Conservation (phyloP, 441 rosid species). For the Hura crepitans region DNA sequence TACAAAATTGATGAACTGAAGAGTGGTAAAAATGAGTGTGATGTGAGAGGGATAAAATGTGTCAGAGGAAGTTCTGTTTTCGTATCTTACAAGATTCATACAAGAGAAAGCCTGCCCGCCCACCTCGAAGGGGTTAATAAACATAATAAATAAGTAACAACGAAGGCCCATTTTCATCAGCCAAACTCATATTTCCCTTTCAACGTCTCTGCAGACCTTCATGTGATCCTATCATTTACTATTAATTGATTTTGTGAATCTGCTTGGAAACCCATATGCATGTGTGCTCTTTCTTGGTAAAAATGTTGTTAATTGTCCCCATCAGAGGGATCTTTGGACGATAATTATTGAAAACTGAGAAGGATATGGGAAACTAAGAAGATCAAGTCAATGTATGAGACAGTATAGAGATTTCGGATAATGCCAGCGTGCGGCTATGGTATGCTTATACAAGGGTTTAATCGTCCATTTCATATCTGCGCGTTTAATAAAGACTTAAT, state of each 20-base stretch:
- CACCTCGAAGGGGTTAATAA: conserved; percentile 35
- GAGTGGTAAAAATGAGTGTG: too few species aligned
- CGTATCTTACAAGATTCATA: conserved; percentile 46
- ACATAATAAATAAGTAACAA: too few species aligned
- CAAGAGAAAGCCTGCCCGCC: conserved; percentile 24
- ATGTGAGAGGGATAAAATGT: conserved; percentile 8
- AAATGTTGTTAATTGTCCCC: neutral
- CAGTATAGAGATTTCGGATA: too few species aligned
- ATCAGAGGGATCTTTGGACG: neutral
- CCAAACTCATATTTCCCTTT: conserved; percentile 22
- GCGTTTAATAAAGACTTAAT: too few species aligned
- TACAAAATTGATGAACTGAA: too few species aligned
- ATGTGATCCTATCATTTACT: conserved; percentile 7
- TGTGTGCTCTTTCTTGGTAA: neutral
- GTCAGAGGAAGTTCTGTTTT: conserved; percentile 30
- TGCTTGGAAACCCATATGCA: neutral
- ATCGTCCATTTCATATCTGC: too few species aligned
- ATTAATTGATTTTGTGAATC: conserved; percentile 6
- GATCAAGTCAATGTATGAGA: too few species aligned
- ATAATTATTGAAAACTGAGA: too few species aligned
- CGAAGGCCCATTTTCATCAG: too few species aligned
- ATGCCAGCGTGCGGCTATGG: too few species aligned
- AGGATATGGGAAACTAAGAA: too few species aligned
- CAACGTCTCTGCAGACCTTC: neutral
- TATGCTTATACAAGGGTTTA: too few species aligned